A percentile compares a stretch with the other conserved stretches of the same genome.
Conservation (phyloP, 2,329 filamentous ascomycete genomes). For the Penicillium sumatraense region DNA sequence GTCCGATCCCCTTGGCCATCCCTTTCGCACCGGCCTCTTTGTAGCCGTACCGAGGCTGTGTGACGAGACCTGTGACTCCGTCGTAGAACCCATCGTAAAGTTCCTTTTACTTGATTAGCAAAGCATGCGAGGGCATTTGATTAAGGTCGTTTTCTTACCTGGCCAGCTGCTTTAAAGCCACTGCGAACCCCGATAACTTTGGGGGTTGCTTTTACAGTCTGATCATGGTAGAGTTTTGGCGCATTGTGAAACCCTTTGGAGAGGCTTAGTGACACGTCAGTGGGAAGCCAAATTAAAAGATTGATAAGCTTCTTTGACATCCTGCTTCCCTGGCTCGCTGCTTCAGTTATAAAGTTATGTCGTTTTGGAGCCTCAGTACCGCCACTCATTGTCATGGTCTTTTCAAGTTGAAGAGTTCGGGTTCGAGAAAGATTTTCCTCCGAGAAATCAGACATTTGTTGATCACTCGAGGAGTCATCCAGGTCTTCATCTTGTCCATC, state of each 20-base stretch:
- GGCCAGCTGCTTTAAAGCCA: constrained; percentile 73
- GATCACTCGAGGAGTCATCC: neutral
- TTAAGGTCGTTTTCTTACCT: constrained; percentile 10
- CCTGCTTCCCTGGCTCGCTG: constrained; percentile 13
- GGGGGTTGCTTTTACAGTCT: constrained; percentile 74
- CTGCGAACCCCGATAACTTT: constrained; percentile 79
- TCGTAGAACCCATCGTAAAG: constrained; percentile 79
- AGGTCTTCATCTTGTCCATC: neutral
- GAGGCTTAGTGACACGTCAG: constrained; percentile 81
- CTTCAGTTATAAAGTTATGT: constrained; percentile 10
- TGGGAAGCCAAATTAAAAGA: constrained; percentile 76
- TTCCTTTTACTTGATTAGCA: constrained; percentile 50
- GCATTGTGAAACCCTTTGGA: constrained; percentile 88
- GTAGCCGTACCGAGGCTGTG: constrained; percentile 73
- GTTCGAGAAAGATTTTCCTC: neutral
- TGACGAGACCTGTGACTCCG: constrained; percentile 79
- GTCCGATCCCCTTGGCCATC: constrained; percentile 79
- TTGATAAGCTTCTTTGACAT: constrained; percentile 71
- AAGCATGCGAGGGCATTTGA: no score
- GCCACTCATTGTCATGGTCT: constrained; percentile 12
- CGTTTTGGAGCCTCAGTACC: neutral
- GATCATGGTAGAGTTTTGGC: constrained; percentile 82
- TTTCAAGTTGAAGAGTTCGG: constrained; percentile 17
- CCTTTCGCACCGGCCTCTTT: constrained; percentile 69
- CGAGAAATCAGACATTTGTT: neutral